Base-by-base conservation (phyloP, 176 grass and related monocot genomes). In the Calamus simplicifolius region DNA sequence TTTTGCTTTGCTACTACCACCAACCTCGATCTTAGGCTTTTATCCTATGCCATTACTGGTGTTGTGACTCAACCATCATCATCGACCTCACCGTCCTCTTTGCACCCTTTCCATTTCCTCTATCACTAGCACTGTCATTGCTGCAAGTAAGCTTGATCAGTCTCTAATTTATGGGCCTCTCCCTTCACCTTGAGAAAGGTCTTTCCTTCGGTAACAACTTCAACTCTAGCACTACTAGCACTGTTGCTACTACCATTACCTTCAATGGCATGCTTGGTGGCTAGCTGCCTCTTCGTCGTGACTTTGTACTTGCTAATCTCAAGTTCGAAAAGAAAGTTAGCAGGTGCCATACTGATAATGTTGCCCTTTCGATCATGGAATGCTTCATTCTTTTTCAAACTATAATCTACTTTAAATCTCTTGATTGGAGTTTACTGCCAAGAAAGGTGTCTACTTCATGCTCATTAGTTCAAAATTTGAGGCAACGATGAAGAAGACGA, bases 291-390 rank as follows among this genome's bases (percentile, higher is more conserved):
- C 1, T 73, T 17, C 38, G 70, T 29, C 48, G 78, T 54, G 80
- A 81, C 16, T 76, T 93, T 52, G 80, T 93, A 49, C 82, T 76
- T 57, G 80, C 83, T 0, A 80, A 80, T 19, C 83, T 87, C 61
- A 70, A 92, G 64, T 92, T 83, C 7, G 88, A 92, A 79, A 81
- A 86, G 62, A 85, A 85, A 52, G 83, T 92, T 28, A 92, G 83
- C 56, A 83, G 81, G 43, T 95, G 81, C 81, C 89, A 88, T 62
- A 81, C 81, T 13, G 84, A 88, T 67, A 95, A 95, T 48, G 76
- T 95, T 54, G 82, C 74, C 27, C 82, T 75, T 0, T 63, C 78
- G 31, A 85, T 90, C 63, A 71, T 90, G 27, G 84, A 77, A n/a
- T 80, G 77, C 0, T 94, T 94, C 70, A 62, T 94, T 3, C 78